Base-by-base conservation (phyloP, 495 filamentous ascomycete genomes). In the Venustampulla echinocandica region DNA sequence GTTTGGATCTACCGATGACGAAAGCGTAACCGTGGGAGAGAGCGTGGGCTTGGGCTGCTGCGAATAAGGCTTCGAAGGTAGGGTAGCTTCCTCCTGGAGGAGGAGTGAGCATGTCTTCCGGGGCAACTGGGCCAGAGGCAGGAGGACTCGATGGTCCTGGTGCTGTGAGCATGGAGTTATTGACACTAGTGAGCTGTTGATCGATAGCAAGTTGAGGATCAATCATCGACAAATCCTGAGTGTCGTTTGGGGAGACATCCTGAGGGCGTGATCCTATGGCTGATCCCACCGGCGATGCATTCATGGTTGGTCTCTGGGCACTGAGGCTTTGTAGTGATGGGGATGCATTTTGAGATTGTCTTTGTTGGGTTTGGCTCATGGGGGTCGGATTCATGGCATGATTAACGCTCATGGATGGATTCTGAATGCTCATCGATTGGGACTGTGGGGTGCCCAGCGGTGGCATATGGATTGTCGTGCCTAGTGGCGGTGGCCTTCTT, bases 11-110 rank as follows among this genome's bases (percentile, higher is more conserved):
- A 1, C 74, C 74, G 42, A 77, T 77, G 44, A 77, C 74, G 19
- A 76, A 69, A 20, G 74, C 74, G 50, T 77, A 77, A 32, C 74
- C 74, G 24, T 75, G 71, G 4, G 73, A 73, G 1, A 72, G 73
- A 53, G 71, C 74, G 53, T 76, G 75, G 4, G 58, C 53, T 40
- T 76, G 59, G 14, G 74, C 74, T 24, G 67, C 64, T 47, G 72
- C 68, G 39, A 76, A 73, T 20, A 77, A 63, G 18, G 71, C 69
- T 22, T 77, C 73, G 19, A 77, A 65, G 2, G 71, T 75, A 9
- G 68, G 63, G 50, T 70, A 77, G 44, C 67, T 72, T 6, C 74
- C 74, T 49, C 75, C 71, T 7, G 73, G 71, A 15, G 74, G 74
- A 4, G 74, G 65, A 15, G 51, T 51, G 4, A 73, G 70, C 72